Base-by-base conservation (phyloP, 2,329 filamentous ascomycete species). In the Botrytis cinerea region DNA sequence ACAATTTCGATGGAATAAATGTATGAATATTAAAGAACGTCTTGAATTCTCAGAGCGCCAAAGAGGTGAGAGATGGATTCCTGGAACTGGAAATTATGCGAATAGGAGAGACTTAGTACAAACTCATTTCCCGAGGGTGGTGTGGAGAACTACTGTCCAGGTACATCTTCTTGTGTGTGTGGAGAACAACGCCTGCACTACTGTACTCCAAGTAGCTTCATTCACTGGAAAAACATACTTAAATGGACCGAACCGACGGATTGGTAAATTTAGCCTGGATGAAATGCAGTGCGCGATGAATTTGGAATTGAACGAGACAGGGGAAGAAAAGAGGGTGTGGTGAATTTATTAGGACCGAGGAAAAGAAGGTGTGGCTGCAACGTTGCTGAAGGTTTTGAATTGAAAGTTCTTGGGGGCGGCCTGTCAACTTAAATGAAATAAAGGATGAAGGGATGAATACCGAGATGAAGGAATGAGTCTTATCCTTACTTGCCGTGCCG, bases 401-500 rank as follows among this genome's bases (percentile, higher is more conserved):
- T 43, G 35, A 25, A 14, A n/a, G 48, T 18, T 25, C 22, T 43
- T 68, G 66, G 35, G 66, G 66, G 66, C 48, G 66, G 48, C 9
- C 22, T 54, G 43, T 38, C 32, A 28, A 22, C 20, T 62, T 43
- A 43, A 40, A 25, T n/a, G 32, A n/a, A 61, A 32, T 25, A 38
- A 67, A n/a, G 46, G 32, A 40, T 68, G 35, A 9, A 62, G 8
- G 61, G n/a, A 45, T 45, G 40, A 28, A 22, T 43, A 35, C 32
- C 32, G 57, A 57, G 51, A 57, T 54, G 64, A 67, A 40, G 46
- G 51, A 67, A 54, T 54, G 46, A 40, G 9, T 40, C 28, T 51
- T 9, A 20, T 7, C 54, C 28, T 38, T 9, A 28, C 28, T 67
- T 67, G 22, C 25, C 60, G 38, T n/a, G 38, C 25, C 14, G 64